Conservation (phyloP, 345 rosid species). For the Arabidopsis thaliana region TAIR10.1 NC_003076.8:3956501-3957000, state of each 20-base stretch:
- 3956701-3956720: neutral
- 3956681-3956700: neutral
- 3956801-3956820: neutral
- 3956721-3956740: neutral
- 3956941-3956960: neutral
- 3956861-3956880: too few relatives aligned
- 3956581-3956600: neutral
- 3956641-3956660: neutral
- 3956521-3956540: too few relatives aligned
- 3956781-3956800: neutral
- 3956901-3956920: neutral
- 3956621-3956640: neutral
- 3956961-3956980: neutral
- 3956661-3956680: neutral
- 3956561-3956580: neutral
- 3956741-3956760: neutral
- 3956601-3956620: neutral
- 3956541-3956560: neutral
- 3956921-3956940: neutral
- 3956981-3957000: neutral
- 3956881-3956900: neutral
- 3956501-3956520: too few relatives aligned
- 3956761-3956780: neutral
- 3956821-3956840: too few relatives aligned
- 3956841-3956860: too few relatives aligned